phyloP scores from a whole-genome alignment of 139 green algal genomes.

The Tetradesmus lagerheimii region DNA sequence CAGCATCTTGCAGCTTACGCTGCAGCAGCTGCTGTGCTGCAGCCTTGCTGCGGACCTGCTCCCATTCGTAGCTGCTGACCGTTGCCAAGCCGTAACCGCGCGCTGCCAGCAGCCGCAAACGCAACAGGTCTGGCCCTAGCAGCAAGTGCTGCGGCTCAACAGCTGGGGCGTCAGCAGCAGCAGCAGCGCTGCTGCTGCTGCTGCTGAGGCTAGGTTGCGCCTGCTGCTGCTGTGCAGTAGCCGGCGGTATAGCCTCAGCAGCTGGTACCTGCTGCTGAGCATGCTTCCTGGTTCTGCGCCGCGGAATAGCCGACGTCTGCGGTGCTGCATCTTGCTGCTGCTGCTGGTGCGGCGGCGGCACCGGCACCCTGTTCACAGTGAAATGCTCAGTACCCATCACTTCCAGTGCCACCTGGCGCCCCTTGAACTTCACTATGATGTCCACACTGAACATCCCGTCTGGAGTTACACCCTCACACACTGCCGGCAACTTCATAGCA shows the following conservation, averaged over 20 bases:
- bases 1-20: neutral
- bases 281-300: neutral
- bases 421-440: slow-evolving; percentile 47
- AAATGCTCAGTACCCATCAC: slow-evolving; percentile 54
- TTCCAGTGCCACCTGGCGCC: slow-evolving; percentile 46
- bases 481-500: neutral
- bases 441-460: slow-evolving; percentile 58
- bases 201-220: neutral
- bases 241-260: neutral
- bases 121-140: slow-evolving; percentile 18
- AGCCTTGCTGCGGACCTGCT: neutral
- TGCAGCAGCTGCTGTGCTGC: slow-evolving; percentile 17
- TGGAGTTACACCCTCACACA: slow-evolving; percentile 25
- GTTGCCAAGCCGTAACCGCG: slow-evolving; percentile 21
- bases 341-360: slow-evolving; percentile 1
- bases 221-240: neutral
- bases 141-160: slow-evolving; percentile 18
- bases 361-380: neutral
- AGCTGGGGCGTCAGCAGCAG: neutral
- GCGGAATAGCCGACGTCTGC: neutral
- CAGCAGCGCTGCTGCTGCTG: neutral
- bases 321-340: neutral
- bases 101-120: slow-evolving; percentile 28
- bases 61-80: slow-evolving; percentile 29
- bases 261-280: neutral